Evolutionary conservation across 2,329 filamentous ascomycete species (phyloP).

Genomic region (Apiospora aurea): DNA sequence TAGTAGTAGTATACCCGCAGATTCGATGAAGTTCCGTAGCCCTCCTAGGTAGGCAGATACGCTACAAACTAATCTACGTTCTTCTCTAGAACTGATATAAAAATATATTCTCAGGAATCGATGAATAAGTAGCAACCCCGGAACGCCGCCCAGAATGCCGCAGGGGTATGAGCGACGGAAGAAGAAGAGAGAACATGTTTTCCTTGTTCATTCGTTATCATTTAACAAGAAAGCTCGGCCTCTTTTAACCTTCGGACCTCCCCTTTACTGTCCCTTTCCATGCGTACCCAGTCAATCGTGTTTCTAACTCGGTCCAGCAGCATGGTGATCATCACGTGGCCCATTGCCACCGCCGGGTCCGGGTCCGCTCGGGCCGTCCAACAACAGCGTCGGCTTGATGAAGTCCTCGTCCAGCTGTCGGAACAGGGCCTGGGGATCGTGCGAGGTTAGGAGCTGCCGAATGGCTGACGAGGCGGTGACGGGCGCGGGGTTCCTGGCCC

Average conservation of each 20-base stretch:
- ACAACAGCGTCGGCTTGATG: constrained; percentile 87
- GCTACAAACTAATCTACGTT: background rate
- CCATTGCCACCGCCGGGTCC: constrained; percentile 4
- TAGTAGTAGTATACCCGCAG: background rate
- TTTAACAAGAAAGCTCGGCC: background rate
- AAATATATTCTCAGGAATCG: background rate
- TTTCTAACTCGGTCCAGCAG: constrained; percentile 32
- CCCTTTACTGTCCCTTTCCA: background rate
- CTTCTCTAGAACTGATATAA: constrained; percentile 1
- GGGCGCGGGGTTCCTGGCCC: constrained; percentile 45
- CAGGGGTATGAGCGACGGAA: background rate
- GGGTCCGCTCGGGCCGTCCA: constrained; percentile 65
- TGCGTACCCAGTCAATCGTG: background rate
- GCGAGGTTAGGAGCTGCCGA: constrained; percentile 80
- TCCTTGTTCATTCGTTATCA: background rate
- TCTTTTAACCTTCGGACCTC: background rate
- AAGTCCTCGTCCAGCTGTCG: constrained; percentile 94
- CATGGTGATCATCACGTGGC: constrained; percentile 33
- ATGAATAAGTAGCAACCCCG: constrained; percentile 7
- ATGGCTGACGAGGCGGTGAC: constrained; percentile 80
- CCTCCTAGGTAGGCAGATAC: background rate
- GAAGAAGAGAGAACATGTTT: background rate
- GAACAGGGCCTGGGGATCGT: constrained; percentile 91
- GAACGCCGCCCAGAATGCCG: constrained; percentile 16
- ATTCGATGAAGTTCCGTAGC: background rate